Percentiles rank a stretch among this genome's conserved stretches.
phyloP scores from a whole-genome alignment of 148 eudicot genomes.

The Simmondsia chinensis region DNA sequence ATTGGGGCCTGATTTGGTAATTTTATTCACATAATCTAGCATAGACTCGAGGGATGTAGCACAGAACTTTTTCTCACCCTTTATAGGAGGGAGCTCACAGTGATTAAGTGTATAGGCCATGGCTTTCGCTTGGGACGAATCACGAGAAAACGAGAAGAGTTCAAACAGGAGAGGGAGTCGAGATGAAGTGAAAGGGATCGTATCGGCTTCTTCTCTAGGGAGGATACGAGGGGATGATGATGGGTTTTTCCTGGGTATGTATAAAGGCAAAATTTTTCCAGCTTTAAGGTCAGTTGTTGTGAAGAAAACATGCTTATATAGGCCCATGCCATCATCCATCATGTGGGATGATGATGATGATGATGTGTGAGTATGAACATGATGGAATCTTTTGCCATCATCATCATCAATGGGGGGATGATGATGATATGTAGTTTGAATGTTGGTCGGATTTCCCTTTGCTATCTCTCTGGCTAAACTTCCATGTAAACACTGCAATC shows the following conservation, averaged over 20 bases:
- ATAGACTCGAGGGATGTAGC: constrained; percentile 42
- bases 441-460: constrained; percentile 4
- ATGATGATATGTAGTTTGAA: constrained; percentile 7
- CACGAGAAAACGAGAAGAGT: constrained; percentile 23
- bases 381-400: neutral
- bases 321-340: constrained; percentile 22
- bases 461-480: constrained; percentile 13
- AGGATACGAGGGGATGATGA: constrained; percentile 31
- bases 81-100: constrained; percentile 31
- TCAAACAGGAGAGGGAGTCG: constrained; percentile 28
- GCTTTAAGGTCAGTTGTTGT: constrained; percentile 27
- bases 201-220: constrained; percentile 35
- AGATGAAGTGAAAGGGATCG: constrained; percentile 43
- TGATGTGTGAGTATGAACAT: constrained; percentile 13
- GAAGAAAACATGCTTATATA: constrained; percentile 42
- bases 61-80: constrained; percentile 36
- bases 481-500: constrained; percentile 17
- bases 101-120: constrained; percentile 24
- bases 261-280: constrained; percentile 33
- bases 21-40: constrained; percentile 19
- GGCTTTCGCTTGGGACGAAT: constrained; percentile 39
- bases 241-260: constrained; percentile 32
- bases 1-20: constrained; percentile 15
- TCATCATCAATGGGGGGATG: constrained; percentile 5
- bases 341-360: constrained; percentile 11